These are phyloP conservation scores for Hanseniaspora taiwanica DNA, from an alignment of 805 yeast species.

Conservation along the genomic window DNA sequence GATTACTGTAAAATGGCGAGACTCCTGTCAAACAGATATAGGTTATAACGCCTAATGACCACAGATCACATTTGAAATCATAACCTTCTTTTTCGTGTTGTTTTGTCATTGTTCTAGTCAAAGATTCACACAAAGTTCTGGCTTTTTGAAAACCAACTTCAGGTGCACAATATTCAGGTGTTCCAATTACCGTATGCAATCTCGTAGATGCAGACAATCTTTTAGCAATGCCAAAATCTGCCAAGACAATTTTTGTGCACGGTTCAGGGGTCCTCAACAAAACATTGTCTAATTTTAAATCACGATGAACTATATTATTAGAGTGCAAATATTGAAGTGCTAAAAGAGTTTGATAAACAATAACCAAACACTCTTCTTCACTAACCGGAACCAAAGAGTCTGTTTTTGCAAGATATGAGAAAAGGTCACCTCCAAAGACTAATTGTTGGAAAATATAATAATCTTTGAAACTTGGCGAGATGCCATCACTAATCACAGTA, in stretches of 20 bases:
- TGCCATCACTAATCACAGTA: constrained; percentile 14
- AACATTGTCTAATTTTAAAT: constrained; percentile 54
- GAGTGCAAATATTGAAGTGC: constrained; percentile 45
- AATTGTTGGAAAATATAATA: constrained; percentile 37
- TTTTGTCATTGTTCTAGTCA: constrained; percentile 16
- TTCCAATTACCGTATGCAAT: constrained; percentile 42
- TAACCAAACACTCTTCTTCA: constrained; percentile 41
- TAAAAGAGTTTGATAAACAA: constrained; percentile 40
- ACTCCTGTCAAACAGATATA: constrained; percentile 50
- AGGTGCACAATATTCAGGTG: constrained; percentile 64
- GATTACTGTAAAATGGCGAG: constrained; percentile 58
- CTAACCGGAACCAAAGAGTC: constrained; percentile 29
- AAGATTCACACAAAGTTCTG: constrained; percentile 16
- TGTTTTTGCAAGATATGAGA: constrained; percentile 37
- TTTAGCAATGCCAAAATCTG: constrained; percentile 56
- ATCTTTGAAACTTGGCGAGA: constrained; percentile 5
- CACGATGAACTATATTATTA: constrained; percentile 48
- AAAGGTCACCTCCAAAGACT: constrained; percentile 45
- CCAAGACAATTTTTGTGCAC: constrained; percentile 40
- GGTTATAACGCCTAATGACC: constrained; percentile 54
- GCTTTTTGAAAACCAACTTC: constrained; percentile 40
- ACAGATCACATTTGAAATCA: constrained; percentile 46
- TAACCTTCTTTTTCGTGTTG: constrained; percentile 27
- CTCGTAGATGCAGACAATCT: constrained; percentile 15
- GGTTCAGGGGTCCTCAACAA: constrained; percentile 40